A percentile compares a stretch with the other conserved stretches of the same genome.
These are phyloP conservation scores for Lepiota brunneoincarnata DNA, from an alignment of 768 basidiomycete species.

Conservation along the genomic window DNA sequence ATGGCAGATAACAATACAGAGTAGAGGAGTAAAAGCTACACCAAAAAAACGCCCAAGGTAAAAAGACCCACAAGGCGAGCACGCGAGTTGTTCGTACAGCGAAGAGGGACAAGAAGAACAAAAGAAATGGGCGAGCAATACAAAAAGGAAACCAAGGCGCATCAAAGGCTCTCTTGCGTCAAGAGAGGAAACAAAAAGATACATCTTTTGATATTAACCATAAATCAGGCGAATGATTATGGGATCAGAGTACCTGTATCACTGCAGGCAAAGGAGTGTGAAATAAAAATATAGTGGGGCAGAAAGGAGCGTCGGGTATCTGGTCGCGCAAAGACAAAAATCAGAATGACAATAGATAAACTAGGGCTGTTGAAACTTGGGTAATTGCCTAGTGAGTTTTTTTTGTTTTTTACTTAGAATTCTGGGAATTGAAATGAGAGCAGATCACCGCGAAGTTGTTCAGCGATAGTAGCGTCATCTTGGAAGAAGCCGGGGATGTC, in stretches of 20 bases:
- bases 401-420: conserved; percentile 43
- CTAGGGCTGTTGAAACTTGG: neutral
- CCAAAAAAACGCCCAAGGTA: conserved; percentile 9
- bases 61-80: neutral
- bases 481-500: conserved; percentile 77
- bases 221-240: conserved; percentile 8
- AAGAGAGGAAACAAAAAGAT: neutral
- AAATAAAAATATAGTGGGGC: conserved; percentile 11
- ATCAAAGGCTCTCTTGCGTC: neutral
- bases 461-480: conserved; percentile 56
- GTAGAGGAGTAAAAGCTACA: conserved; percentile 13
- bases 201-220: conserved; percentile 11
- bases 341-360: neutral
- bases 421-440: conserved; percentile 72
- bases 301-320: conserved; percentile 11
- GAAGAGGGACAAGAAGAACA: conserved; percentile 4
- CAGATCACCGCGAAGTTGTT: conserved; percentile 65
- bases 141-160: neutral
- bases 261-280: neutral
- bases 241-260: conserved; percentile 2
- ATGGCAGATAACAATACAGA: conserved; percentile 8
- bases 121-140: conserved; percentile 4
- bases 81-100: conserved; percentile 11
- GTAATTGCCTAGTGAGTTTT: neutral
- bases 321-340: conserved; percentile 5